These are phyloP conservation scores for Mitragyna speciosa DNA, from an alignment of 257 asterid genomes.

Conservation along the genomic window DNA sequence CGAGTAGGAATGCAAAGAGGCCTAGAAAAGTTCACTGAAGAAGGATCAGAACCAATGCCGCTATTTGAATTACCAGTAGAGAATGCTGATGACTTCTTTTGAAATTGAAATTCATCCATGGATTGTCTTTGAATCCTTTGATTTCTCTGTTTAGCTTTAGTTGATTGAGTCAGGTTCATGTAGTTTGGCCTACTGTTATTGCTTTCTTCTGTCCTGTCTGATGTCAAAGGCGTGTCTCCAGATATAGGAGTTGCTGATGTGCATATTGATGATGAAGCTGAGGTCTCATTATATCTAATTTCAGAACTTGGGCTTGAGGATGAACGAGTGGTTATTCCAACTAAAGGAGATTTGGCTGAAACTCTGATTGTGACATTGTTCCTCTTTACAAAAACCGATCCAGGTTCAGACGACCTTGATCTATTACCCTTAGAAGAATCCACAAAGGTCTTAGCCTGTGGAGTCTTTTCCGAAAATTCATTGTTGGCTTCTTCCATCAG, in stretches of 20 bases:
- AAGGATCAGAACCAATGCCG: constrained; percentile 43
- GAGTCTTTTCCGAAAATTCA: constrained; percentile 42
- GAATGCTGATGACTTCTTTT: constrained; percentile 43
- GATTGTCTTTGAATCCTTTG: constrained; percentile 53
- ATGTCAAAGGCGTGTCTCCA: constrained; percentile 42
- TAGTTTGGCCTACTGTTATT: constrained; percentile 57
- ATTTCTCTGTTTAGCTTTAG: constrained; percentile 81
- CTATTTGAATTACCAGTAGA: constrained; percentile 51
- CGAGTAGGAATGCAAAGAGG: constrained; percentile 44
- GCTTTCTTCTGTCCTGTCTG: constrained; percentile 60
- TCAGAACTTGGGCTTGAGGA: constrained; percentile 86
- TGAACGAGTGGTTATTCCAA: constrained; percentile 46
- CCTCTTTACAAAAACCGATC: constrained; percentile 54
- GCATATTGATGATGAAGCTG: constrained; percentile 79
- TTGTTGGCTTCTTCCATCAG: constrained; percentile 56
- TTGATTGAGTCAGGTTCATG: constrained; percentile 88
- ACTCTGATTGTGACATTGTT: constrained; percentile 67
- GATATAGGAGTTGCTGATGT: constrained; percentile 65
- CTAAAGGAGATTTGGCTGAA: constrained; percentile 63
- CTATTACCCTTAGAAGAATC: constrained; percentile 28
- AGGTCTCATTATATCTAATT: constrained; percentile 64
- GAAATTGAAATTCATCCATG: constrained; percentile 85
- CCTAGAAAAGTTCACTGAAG: constrained; percentile 29
- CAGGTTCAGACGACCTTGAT: constrained; percentile 46
- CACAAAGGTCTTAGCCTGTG: constrained; percentile 32